Evolutionary conservation across 352 stramenopile genomes (phyloP).

Genomic region (Phytophthora syringae): DNA sequence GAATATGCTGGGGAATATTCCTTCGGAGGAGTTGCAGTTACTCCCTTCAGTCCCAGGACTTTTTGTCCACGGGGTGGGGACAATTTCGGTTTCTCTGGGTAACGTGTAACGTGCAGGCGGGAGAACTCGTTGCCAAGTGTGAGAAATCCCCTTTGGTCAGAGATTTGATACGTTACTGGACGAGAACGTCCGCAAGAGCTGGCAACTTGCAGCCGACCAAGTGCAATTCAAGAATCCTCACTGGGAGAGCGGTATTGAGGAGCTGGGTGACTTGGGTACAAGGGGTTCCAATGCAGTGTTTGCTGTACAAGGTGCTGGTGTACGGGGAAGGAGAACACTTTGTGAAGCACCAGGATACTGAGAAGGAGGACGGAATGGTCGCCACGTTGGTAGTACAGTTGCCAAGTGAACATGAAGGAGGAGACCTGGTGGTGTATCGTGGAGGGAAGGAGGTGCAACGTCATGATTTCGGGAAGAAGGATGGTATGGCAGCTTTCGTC

Average conservation of each 20-base stretch:
- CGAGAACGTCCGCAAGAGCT: slow-evolving; percentile 19
- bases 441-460: slow-evolving; percentile 1
- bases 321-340: slow-evolving; percentile 43
- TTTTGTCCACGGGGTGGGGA: not conserved
- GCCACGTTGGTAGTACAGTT: slow-evolving; percentile 48
- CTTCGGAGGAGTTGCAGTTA: not conserved
- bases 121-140: not conserved
- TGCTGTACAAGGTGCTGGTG: slow-evolving; percentile 4
- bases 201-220: slow-evolving; percentile 5
- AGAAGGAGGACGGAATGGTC: slow-evolving; percentile 61
- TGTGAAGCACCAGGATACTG: slow-evolving; percentile 50
- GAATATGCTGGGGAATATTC: not conserved
- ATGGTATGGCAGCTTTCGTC: slow-evolving; percentile 6
- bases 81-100: not conserved
- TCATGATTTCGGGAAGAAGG: slow-evolving; percentile 27
- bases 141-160: not conserved
- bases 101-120: not conserved
- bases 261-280: slow-evolving; percentile 16
- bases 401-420: slow-evolving; percentile 23
- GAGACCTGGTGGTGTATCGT: slow-evolving; percentile 22
- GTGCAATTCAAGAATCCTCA: slow-evolving; percentile 9
- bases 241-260: slow-evolving; percentile 12
- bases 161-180: slow-evolving; percentile 6
- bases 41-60: not conserved
- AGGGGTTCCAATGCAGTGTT: slow-evolving; percentile 11